Percentiles rank a stretch among this genome's conserved stretches.
These are phyloP conservation scores for Fusarium hainanense DNA, from an alignment of 2,329 filamentous ascomycete species.

Conservation along the genomic window DNA sequence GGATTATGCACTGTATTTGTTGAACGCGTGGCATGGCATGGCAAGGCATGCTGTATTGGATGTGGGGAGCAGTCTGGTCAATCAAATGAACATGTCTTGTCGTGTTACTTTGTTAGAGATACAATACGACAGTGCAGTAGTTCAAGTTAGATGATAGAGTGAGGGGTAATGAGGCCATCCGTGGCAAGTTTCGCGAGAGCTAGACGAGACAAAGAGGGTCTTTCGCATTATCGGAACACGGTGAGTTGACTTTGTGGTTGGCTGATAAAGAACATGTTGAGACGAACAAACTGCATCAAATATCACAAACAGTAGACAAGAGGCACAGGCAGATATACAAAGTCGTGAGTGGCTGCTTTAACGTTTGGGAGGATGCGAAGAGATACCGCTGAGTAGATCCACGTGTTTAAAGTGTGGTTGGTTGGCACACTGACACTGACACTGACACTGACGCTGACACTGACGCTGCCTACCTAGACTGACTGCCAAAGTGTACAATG, in stretches of 20 bases:
- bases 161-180: conserved; percentile 20
- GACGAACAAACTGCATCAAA: conserved; percentile 3
- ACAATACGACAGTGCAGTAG: conserved; percentile 8
- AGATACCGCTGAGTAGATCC: conserved; percentile 35
- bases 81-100: background rate
- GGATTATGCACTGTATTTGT: conserved; percentile 34
- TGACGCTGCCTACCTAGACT: background rate
- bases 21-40: conserved; percentile 40
- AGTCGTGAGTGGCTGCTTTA: conserved; percentile 7
- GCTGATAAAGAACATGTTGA: background rate
- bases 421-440: conserved; percentile 5
- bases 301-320: conserved; percentile 1
- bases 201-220: background rate
- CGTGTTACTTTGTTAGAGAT: conserved; percentile 26
- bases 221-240: conserved; percentile 3
- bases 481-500: background rate
- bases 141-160: background rate
- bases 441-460: background rate
- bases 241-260: background rate
- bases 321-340: conserved; percentile 6
- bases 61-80: conserved; percentile 6
- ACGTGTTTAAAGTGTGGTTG: conserved; percentile 34
- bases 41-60: conserved; percentile 21
- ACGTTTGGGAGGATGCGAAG: conserved; percentile 16
- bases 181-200: background rate